These are phyloP conservation scores for Naegleria gruberi DNA, from an alignment of 208 protist genomes.

Conservation along the genomic window DNA sequence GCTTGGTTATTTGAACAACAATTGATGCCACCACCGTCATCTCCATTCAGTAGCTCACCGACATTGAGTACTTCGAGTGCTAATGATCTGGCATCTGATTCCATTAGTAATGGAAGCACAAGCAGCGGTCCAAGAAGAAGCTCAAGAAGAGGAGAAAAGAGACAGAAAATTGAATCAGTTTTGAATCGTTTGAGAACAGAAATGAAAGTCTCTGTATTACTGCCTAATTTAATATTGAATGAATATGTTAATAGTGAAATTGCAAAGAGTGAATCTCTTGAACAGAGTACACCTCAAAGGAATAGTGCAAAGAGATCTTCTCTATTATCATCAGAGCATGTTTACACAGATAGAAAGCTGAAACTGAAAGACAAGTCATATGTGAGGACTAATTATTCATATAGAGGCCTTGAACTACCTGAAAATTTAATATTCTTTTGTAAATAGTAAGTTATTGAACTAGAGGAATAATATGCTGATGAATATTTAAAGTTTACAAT, in stretches of 20 bases:
- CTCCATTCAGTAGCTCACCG: too few relatives aligned
- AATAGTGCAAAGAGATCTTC: not conserved
- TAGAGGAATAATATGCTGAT: not conserved
- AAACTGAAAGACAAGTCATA: not conserved
- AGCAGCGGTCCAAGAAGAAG: not conserved
- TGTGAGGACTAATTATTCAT: not conserved
- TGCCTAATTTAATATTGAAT: not conserved
- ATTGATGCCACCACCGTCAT: not conserved
- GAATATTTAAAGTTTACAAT: not conserved
- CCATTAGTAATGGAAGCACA: too few relatives aligned
- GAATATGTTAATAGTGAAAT: not conserved
- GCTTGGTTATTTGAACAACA: not conserved
- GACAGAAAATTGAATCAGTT: not conserved
- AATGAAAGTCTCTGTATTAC: not conserved
- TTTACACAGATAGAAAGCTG: too few relatives aligned
- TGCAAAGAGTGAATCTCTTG: not conserved
- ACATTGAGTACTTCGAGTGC: too few relatives aligned
- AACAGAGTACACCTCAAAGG: not conserved
- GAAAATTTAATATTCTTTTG: not conserved
- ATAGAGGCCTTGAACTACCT: not conserved
- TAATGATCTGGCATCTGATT: too few relatives aligned
- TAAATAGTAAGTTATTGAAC: not conserved
- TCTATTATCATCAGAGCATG: not conserved
- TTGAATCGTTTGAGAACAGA: not conserved
- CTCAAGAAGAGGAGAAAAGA: not conserved